Conservation (phyloP, 768 basidiomycete genomes). For the Tylopilus plumbeoviolaceoides region DNA sequence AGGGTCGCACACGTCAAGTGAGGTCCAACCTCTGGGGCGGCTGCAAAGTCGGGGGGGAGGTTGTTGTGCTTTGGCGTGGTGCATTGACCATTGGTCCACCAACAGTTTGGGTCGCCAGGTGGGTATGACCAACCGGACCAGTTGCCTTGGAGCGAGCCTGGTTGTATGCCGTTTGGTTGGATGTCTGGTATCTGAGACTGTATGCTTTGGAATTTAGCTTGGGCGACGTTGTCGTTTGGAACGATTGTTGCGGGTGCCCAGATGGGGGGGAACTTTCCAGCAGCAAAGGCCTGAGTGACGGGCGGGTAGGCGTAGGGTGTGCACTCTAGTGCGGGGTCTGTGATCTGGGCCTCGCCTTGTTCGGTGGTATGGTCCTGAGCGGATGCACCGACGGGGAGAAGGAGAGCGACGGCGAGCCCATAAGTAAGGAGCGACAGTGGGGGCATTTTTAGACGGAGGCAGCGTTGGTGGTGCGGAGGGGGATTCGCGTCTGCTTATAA, state of each 20-base stretch:
- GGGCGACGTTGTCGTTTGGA: not conserved
- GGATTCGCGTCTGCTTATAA: too few relatives aligned
- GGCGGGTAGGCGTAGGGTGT: not conserved
- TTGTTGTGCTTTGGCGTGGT: slow-evolving; percentile 43
- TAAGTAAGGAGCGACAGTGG: not conserved
- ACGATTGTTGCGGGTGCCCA: not conserved
- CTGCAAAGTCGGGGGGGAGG: slow-evolving; percentile 40
- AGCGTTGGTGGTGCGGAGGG: not conserved
- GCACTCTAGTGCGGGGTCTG: not conserved
- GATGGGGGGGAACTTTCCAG: not conserved
- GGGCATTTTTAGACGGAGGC: not conserved
- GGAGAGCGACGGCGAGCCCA: not conserved
- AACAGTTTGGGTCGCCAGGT: slow-evolving; percentile 47
- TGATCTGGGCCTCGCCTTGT: not conserved
- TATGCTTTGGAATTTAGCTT: not conserved
- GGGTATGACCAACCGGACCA: slow-evolving; percentile 35
- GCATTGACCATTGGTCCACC: slow-evolving; percentile 39
- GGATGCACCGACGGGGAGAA: not conserved
- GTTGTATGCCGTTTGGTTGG: slow-evolving; percentile 32
- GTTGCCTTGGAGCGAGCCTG: slow-evolving; percentile 25
- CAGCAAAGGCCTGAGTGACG: not conserved
- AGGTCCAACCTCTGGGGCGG: slow-evolving; percentile 44
- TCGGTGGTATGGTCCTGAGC: not conserved
- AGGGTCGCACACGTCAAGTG: too few relatives aligned
- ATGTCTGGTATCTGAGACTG: slow-evolving; percentile 39